phyloP scores from a whole-genome alignment of 140 eudicot species.

The Flaveria floridana region DNA sequence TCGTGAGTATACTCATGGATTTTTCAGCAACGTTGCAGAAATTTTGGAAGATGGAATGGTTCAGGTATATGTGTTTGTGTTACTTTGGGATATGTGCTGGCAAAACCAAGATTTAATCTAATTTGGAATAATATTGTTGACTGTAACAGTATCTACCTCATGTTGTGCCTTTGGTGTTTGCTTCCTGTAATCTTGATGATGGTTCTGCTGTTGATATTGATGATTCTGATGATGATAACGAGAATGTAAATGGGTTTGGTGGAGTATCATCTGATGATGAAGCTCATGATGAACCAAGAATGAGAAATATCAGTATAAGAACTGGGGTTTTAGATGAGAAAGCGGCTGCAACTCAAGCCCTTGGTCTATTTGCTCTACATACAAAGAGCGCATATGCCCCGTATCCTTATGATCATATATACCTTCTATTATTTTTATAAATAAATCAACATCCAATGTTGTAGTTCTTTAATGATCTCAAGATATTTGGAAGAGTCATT shows the following conservation, averaged over 20 bases:
- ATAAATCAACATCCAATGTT: background rate
- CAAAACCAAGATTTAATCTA: background rate
- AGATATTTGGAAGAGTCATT: conserved; percentile 89
- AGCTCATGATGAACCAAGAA: conserved; percentile 97
- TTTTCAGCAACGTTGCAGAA: conserved; percentile 92
- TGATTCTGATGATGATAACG: conserved; percentile 80
- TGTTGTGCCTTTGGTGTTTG: conserved; percentile 75
- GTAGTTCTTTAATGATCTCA: conserved; percentile 45
- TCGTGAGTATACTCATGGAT: conserved; percentile 96
- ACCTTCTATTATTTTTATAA: background rate
- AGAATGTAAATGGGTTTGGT: conserved; percentile 75
- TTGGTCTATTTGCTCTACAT: conserved; percentile 87
- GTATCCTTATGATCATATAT: conserved; percentile 57
- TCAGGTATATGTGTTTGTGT: conserved; percentile 55
- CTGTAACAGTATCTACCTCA: conserved; percentile 86
- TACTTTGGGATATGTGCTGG: background rate
- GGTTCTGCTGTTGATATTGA: conserved; percentile 95
- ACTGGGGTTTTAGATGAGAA: conserved; percentile 97
- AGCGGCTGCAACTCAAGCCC: conserved; percentile 99
- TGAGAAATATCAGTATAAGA: conserved; percentile 86
- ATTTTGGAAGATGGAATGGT: conserved; percentile 86
- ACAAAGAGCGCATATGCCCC: conserved; percentile 79
- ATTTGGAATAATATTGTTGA: conserved; percentile 23
- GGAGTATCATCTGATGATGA: conserved; percentile 98
- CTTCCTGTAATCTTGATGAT: conserved; percentile 95